Percentiles rank a stretch among this genome's conserved stretches.
phyloP scores from a whole-genome alignment of 1,284 basidiomycete genomes.

The Heterobasidion irregulare region DNA sequence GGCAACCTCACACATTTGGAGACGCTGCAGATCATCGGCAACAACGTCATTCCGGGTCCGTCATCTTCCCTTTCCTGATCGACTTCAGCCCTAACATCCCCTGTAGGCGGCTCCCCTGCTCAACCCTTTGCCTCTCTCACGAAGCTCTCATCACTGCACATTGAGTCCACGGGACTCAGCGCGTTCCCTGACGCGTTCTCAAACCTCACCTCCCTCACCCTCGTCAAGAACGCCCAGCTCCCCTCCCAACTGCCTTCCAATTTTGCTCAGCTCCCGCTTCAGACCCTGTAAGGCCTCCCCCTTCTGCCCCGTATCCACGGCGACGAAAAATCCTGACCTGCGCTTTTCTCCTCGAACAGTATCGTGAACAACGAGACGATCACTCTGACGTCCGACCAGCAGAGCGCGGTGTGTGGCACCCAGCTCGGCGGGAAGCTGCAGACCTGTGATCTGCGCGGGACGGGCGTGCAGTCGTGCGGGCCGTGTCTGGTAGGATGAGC shows the following conservation, averaged over 20 bases:
- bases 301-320: not conserved
- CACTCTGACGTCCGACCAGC: conserved; percentile 19
- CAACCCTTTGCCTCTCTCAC: conserved; percentile 29
- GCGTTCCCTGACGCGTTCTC: conserved; percentile 27
- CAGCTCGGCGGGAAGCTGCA: conserved; percentile 13
- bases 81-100: not conserved
- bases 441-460: conserved; percentile 23
- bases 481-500: conserved; percentile 11
- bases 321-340: not conserved
- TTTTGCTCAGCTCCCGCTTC: conserved; percentile 25
- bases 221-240: conserved; percentile 38
- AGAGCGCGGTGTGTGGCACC: conserved; percentile 21
- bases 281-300: conserved; percentile 29
- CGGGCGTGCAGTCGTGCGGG: conserved; percentile 13
- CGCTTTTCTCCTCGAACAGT: conserved; percentile 11
- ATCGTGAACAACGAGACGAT: conserved; percentile 26
- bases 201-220: conserved; percentile 29
- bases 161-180: conserved; percentile 37
- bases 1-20: conserved; percentile 32
- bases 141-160: conserved; percentile 29
- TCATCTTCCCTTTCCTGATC: not conserved
- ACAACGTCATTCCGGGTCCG: conserved; percentile 32
- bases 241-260: conserved; percentile 31
- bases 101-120: conserved; percentile 32
- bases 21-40: conserved; percentile 32